Conservation (phyloP, 2,329 filamentous ascomycete genomes). For the Trichoderma cornu-damae region DNA sequence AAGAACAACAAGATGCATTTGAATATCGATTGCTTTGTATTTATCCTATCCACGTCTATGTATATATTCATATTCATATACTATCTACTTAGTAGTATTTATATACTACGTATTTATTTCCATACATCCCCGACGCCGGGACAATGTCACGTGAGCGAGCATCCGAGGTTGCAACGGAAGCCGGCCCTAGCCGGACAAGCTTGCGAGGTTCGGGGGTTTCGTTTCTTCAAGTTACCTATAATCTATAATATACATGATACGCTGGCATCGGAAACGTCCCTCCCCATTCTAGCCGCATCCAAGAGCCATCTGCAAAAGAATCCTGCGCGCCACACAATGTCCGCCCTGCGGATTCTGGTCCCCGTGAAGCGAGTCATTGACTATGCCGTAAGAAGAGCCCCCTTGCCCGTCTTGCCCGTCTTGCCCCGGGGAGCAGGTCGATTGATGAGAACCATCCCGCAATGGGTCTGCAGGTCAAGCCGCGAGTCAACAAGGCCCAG, state of each 20-base stretch:
- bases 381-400: conserved; percentile 62
- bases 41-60: too few species aligned
- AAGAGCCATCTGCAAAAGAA: conserved; percentile 26
- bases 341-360: conserved; percentile 67
- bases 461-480: conserved; percentile 51
- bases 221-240: too few species aligned
- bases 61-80: neutral
- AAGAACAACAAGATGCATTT: neutral
- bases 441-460: conserved; percentile 12
- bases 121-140: neutral
- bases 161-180: conserved; percentile 37
- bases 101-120: too few species aligned
- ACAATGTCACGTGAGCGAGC: conserved; percentile 33
- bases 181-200: conserved; percentile 42
- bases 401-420: too few species aligned
- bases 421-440: conserved; percentile 3
- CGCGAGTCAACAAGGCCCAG: conserved; percentile 63
- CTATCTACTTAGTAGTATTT: too few species aligned
- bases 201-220: conserved; percentile 20
- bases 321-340: too few species aligned
- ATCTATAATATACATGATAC: too few species aligned
- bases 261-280: conserved; percentile 14
- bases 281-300: conserved; percentile 23
- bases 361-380: conserved; percentile 82
- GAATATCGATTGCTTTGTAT: neutral